Evolutionary conservation across 2,329 filamentous ascomycete genomes (phyloP), one percentile per base, ranked within the genome.

Genomic region (Amesomyces nigricolor): DNA sequence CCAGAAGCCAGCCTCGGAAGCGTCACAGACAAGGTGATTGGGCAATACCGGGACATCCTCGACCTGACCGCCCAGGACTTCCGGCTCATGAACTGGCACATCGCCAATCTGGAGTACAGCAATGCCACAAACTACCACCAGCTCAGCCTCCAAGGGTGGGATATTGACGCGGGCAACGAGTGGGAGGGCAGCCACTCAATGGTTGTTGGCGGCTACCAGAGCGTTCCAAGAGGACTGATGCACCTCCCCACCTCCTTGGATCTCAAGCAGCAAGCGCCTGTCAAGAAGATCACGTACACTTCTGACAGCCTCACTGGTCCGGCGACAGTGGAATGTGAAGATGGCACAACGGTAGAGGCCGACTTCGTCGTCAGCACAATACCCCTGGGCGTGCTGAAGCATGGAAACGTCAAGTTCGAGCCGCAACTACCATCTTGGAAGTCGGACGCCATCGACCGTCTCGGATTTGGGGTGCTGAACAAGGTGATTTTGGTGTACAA

Each of bases 91-190:
- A 99, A 96, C 67, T 99, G 94, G 94, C 95, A 99, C 71, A 88
- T 96, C 69, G 95, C 95, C 61, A 99, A 99, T 67, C 79, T 99
- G 13, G 94, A 99, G 71, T 99, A 99, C 68, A 95, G 92, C 60
- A 99, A 97, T 69, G 94, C 94, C 2, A 89, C 86, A 2, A 95
- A 91, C 62, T 84, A 96, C 53, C 86, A 88, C 61, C 87, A 88
- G 60, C 80, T 99, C 16, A 97, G 92, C 69, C 81, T 99, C 13
- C 84, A 86, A 7, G 86, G 91, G 0, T 97, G 95, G 89, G 95
- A 99, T 70, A 91, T 99, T 65, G 95, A 99, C 67, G 91, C 91
- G 48, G 94, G 94, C 0, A 96, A 99, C 64, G 94, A 99, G 68
- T 99, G 95, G 75, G 91, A 96, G 69, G 94, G 94, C 6, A 86